Percentiles rank a stretch among this genome's conserved stretches.
Conservation (phyloP, 495 filamentous ascomycete species). For the Podospora appendiculata region DNA sequence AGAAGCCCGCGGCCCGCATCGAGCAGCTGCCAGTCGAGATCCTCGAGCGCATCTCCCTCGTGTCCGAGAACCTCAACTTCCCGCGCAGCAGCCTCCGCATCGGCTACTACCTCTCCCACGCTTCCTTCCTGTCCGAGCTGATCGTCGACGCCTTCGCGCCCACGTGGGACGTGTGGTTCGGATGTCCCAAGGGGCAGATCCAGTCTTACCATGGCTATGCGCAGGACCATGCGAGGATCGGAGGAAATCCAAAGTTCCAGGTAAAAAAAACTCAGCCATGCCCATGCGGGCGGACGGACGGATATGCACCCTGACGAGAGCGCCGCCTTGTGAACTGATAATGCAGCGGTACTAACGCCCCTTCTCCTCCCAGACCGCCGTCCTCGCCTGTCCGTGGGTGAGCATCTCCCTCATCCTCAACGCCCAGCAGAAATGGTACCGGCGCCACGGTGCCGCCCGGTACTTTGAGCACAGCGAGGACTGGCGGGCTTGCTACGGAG, state of each 20-base stretch:
- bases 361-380: constrained; percentile 12
- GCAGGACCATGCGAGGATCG: constrained; percentile 3
- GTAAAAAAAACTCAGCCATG: constrained; percentile 9
- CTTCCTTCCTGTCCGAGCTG: constrained; percentile 16
- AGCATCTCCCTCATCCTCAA: constrained; percentile 20
- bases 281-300: too few species aligned
- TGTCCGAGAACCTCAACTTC: constrained; percentile 31
- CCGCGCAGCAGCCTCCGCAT: constrained; percentile 26
- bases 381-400: constrained; percentile 25
- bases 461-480: not conserved
- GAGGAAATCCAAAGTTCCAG: constrained; percentile 27
- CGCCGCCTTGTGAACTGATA: too few species aligned
- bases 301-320: too few species aligned
- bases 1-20: constrained; percentile 17
- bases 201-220: constrained; percentile 1
- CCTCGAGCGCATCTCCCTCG: constrained; percentile 32
- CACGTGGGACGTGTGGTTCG: constrained; percentile 30
- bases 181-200: not conserved
- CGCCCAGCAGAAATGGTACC: constrained; percentile 22
- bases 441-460: constrained; percentile 3
- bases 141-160: constrained; percentile 26
- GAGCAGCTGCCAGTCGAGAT: constrained; percentile 34
- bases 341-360: too few species aligned
- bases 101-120: constrained; percentile 24
- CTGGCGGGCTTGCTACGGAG: not conserved